phyloP scores from a whole-genome alignment of 257 asterid species.

The Voacanga thouarsii region DNA sequence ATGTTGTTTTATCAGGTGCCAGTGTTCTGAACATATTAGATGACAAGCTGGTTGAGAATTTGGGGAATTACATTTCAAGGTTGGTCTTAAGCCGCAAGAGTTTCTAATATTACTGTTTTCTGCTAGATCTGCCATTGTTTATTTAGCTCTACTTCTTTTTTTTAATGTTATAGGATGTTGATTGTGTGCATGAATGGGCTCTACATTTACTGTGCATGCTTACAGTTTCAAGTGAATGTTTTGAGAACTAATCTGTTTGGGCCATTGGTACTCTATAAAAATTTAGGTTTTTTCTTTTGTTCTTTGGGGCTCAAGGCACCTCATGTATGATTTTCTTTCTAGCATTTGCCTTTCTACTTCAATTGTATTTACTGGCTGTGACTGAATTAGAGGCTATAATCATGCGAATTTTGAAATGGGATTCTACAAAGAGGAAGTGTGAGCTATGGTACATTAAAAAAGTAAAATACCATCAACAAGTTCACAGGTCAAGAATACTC shows the following conservation, averaged over 20 bases:
- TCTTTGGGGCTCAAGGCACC: background rate
- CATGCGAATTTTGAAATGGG: background rate
- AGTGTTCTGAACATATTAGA: slow-evolving; percentile 84
- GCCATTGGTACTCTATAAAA: too few relatives aligned
- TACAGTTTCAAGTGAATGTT: background rate
- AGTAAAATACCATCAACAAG: too few relatives aligned
- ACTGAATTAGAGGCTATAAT: background rate
- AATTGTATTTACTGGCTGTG: background rate
- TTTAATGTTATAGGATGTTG: background rate
- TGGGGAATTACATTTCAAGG: slow-evolving; percentile 85
- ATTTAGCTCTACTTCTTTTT: background rate
- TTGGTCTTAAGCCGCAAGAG: slow-evolving; percentile 23
- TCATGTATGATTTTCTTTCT: background rate
- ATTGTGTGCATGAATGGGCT: background rate
- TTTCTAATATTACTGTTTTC: background rate
- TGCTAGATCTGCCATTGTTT: background rate
- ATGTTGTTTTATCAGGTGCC: slow-evolving; percentile 59
- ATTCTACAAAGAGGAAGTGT: background rate
- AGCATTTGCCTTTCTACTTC: background rate
- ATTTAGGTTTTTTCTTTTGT: background rate
- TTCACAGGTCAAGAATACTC: too few relatives aligned
- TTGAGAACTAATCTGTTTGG: background rate
- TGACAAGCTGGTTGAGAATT: slow-evolving; percentile 58
- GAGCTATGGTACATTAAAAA: background rate
- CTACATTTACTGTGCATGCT: background rate